These are phyloP conservation scores for Parathielavia appendiculata DNA, from an alignment of 495 filamentous ascomycete genomes.

Conservation along the genomic window DNA sequence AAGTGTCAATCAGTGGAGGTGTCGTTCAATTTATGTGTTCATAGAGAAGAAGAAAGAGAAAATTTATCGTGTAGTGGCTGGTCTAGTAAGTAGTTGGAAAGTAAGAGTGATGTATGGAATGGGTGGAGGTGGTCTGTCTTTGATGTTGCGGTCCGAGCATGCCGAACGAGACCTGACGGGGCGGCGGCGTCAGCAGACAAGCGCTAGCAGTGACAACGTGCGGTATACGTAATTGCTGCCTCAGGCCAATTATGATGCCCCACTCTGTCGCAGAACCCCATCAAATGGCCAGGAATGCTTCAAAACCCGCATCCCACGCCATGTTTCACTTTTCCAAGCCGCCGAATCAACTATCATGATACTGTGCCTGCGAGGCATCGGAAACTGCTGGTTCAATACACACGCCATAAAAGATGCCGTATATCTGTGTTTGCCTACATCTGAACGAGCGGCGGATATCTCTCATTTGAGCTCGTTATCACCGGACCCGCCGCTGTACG, in stretches of 20 bases:
- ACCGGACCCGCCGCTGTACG: no score
- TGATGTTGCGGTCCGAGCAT: conserved; percentile 4
- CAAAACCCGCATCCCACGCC: neutral
- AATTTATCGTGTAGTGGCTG: neutral
- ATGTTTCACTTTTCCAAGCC: neutral
- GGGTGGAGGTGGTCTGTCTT: conserved; percentile 1
- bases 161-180: neutral
- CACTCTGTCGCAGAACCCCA: neutral
- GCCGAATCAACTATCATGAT: no score
- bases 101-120: neutral
- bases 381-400: no score
- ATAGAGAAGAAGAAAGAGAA: neutral
- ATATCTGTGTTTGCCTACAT: no score
- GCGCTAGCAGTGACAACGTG: neutral
- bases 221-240: conserved; percentile 10
- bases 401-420: no score
- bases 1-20: neutral
- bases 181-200: conserved; percentile 9
- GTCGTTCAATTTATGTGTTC: neutral
- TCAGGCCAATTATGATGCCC: neutral
- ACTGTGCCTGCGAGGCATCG: neutral
- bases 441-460: no score
- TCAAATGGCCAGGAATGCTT: neutral
- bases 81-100: conserved; percentile 1
- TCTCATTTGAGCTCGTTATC: no score